Evolutionary conservation across 2,329 filamentous ascomycete species (phyloP).

Genomic region (Mycocentrospora acerina): DNA sequence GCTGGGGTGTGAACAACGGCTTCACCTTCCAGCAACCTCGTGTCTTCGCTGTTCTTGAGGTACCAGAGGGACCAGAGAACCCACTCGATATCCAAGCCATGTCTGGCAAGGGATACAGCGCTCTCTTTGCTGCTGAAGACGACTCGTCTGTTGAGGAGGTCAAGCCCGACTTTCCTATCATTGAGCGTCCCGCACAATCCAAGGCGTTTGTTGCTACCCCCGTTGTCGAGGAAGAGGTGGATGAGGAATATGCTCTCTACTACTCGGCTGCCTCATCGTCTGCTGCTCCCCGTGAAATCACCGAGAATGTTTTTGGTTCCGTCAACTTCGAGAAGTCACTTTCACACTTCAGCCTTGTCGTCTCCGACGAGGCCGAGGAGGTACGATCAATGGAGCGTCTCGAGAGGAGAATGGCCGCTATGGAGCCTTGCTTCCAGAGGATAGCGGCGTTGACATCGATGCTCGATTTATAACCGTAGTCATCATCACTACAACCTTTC

Average conservation of each 20-base stretch:
- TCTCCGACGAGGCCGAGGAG: slow-evolving; percentile 53
- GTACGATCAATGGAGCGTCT: slow-evolving; percentile 35
- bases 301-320: slow-evolving; percentile 47
- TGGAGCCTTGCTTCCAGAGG: slow-evolving; percentile 36
- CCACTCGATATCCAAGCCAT: slow-evolving; percentile 63
- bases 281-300: slow-evolving; percentile 44
- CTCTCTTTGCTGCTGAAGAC: slow-evolving; percentile 35
- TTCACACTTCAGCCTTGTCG: slow-evolving; percentile 64
- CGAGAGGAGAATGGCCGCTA: slow-evolving; percentile 37
- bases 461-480: slow-evolving; percentile 32
- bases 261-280: slow-evolving; percentile 39
- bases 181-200: slow-evolving; percentile 46
- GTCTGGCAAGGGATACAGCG: slow-evolving; percentile 64
- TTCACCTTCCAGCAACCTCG: slow-evolving; percentile 59
- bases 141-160: slow-evolving; percentile 45
- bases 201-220: slow-evolving; percentile 16
- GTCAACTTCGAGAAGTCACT: slow-evolving; percentile 61
- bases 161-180: slow-evolving; percentile 53
- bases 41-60: slow-evolving; percentile 72
- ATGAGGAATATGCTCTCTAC: slow-evolving; percentile 64
- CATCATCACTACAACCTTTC: slow-evolving; percentile 4
- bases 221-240: slow-evolving; percentile 51
- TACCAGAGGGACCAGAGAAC: slow-evolving; percentile 63
- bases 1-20: slow-evolving; percentile 55
- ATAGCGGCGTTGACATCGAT: slow-evolving; percentile 39